These are phyloP conservation scores for Trichoderma koningii DNA, from an alignment of 2,329 filamentous ascomycete species.

Conservation along the genomic window DNA sequence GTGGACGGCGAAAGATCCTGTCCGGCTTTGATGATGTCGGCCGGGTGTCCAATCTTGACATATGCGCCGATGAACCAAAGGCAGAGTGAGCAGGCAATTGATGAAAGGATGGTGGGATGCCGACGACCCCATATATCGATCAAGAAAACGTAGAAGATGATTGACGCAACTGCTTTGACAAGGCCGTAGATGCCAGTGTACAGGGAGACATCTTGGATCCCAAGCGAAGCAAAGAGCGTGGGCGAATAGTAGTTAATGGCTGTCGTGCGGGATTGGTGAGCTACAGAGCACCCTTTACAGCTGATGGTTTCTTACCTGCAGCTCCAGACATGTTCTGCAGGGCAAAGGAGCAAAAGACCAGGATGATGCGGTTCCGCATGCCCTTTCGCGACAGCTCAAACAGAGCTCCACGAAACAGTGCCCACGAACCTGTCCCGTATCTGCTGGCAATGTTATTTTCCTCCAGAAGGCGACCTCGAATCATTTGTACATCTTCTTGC, in stretches of 20 bases:
- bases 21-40: constrained; percentile 47
- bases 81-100: constrained; percentile 49
- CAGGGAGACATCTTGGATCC: constrained; percentile 48
- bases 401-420: constrained; percentile 21
- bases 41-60: constrained; percentile 54
- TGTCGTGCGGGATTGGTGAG: constrained; percentile 27
- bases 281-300: neutral
- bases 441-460: constrained; percentile 39
- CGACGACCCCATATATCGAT: constrained; percentile 47
- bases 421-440: constrained; percentile 40
- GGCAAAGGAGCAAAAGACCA: constrained; percentile 44
- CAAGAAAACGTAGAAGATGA: constrained; percentile 46
- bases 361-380: constrained; percentile 45
- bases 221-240: constrained; percentile 45
- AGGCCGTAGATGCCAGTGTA: constrained; percentile 56
- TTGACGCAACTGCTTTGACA: constrained; percentile 46
- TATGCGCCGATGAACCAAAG: constrained; percentile 57
- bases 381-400: constrained; percentile 42
- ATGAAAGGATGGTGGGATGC: constrained; percentile 50
- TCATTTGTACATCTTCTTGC: constrained; percentile 52
- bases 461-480: constrained; percentile 42
- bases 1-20: constrained; percentile 46
- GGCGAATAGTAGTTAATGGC: constrained; percentile 47
- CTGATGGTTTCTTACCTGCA: constrained; percentile 29
- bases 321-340: constrained; percentile 47